Percentiles rank a stretch among this genome's conserved stretches.
Evolutionary conservation across 2,329 filamentous ascomycete genomes (phyloP).

Genomic region (Sporothrix globosa): DNA sequence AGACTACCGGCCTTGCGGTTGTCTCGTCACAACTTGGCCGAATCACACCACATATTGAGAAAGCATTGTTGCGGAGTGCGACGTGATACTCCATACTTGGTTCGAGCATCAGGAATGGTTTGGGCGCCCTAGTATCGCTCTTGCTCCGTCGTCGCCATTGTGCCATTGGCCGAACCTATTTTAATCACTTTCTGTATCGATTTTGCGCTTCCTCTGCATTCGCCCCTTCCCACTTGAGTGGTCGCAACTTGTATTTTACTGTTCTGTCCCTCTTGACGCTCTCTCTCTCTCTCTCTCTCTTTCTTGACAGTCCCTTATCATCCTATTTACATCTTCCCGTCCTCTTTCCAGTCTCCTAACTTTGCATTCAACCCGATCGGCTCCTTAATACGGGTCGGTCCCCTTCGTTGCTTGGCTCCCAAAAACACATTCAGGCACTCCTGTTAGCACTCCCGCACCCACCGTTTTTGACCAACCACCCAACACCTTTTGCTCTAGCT

Average conservation of each 20-base stretch:
- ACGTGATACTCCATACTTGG: no score
- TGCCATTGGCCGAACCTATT: background rate
- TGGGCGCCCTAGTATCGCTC: background rate
- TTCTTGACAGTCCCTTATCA: background rate
- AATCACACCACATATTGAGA: background rate
- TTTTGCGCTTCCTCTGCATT: background rate
- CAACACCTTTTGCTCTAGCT: slow-evolving; percentile 1
- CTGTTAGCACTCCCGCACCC: slow-evolving; percentile 21
- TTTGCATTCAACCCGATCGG: background rate
- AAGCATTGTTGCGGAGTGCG: background rate
- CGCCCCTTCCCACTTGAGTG: background rate
- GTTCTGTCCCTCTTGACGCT: no score
- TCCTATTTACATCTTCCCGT: background rate
- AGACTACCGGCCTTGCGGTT: background rate
- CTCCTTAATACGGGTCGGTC: background rate
- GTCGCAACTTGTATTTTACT: no score
- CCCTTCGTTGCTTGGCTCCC: background rate
- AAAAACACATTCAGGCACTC: slow-evolving; percentile 8
- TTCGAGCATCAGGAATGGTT: no score
- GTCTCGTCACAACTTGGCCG: background rate
- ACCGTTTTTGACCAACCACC: slow-evolving; percentile 4
- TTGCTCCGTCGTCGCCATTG: no score
- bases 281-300: background rate
- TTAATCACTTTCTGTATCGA: background rate
- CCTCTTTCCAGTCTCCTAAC: background rate